phyloP scores from a whole-genome alignment of 768 basidiomycete species.

The Floccularia luteovirens region DNA sequence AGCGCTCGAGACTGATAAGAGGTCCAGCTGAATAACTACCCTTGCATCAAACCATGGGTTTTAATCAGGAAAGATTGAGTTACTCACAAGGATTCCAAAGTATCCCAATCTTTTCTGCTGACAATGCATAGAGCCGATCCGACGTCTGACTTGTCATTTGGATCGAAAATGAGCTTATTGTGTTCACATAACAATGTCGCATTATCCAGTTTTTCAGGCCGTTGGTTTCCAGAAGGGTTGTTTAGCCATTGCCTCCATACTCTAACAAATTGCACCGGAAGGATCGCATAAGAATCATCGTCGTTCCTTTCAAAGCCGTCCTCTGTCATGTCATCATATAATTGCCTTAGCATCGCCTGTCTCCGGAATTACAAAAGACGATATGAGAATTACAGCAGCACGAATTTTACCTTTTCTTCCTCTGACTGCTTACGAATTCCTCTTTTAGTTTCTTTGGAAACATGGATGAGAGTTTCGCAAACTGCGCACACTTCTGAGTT shows the following conservation, averaged over 20 bases:
- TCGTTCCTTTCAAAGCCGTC: conserved; percentile 32
- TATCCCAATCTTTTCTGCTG: conserved; percentile 57
- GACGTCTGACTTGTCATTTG: conserved; percentile 51
- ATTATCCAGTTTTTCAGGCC: conserved; percentile 62
- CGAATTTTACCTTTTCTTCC: conserved; percentile 59
- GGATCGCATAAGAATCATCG: conserved; percentile 41
- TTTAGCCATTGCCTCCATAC: conserved; percentile 67
- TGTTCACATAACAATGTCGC: conserved; percentile 62
- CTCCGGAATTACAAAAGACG: conserved; percentile 2
- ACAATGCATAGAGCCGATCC: conserved; percentile 51
- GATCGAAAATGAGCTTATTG: conserved; percentile 54
- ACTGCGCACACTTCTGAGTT: conserved; percentile 47
- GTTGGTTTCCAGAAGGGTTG: conserved; percentile 41
- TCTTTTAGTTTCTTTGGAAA: conserved; percentile 53
- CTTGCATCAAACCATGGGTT: conserved; percentile 7
- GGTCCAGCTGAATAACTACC: conserved; percentile 52
- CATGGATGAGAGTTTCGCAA: conserved; percentile 52
- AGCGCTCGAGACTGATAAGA: conserved; percentile 23
- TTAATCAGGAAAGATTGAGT: conserved; percentile 3
- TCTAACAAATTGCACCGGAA: conserved; percentile 55
- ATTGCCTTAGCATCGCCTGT: conserved; percentile 56
- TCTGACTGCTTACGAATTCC: conserved; percentile 62
- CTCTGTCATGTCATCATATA: conserved; percentile 45
- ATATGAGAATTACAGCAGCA: not conserved
- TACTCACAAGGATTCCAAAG: conserved; percentile 48